Evolutionary conservation across 2,329 filamentous ascomycete species (phyloP).

Genomic region (Ophiostoma pallidulum): DNA sequence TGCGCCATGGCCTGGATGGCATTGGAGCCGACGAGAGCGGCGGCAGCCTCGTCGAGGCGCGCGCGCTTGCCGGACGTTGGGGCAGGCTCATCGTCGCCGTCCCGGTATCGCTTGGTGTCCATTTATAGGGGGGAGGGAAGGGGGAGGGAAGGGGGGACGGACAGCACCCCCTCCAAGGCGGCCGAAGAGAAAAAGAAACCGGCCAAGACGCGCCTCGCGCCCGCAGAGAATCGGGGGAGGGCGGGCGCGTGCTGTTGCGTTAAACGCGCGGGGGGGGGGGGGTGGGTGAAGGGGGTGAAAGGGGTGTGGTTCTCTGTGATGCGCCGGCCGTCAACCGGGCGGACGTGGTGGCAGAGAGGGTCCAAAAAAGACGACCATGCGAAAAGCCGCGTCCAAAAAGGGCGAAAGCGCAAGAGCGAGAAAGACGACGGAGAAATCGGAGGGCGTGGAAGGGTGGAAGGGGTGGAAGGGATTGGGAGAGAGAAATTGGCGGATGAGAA

Average conservation of each 20-base stretch:
- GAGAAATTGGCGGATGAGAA: neutral
- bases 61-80: conserved; percentile 12
- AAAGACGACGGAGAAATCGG: too few relatives aligned
- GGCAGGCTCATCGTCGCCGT: conserved; percentile 11
- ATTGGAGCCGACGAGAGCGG: neutral
- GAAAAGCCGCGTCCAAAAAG: neutral
- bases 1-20: conserved; percentile 14
- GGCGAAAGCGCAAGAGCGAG: too few relatives aligned
- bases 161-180: too few relatives aligned
- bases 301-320: too few relatives aligned
- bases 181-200: neutral
- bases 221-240: too few relatives aligned
- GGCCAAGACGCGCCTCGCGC: too few relatives aligned
- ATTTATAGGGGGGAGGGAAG: conserved; percentile 4
- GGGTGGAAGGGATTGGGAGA: neutral
- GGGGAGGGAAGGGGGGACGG: neutral
- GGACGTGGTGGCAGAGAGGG: too few relatives aligned
- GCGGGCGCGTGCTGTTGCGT: neutral
- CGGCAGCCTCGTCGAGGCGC: conserved; percentile 3
- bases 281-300: too few relatives aligned
- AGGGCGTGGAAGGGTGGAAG: neutral
- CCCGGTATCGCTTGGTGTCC: conserved; percentile 14
- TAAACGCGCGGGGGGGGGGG: too few relatives aligned
- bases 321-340: too few relatives aligned
- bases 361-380: neutral